Evolutionary conservation across 2,329 filamentous ascomycete species (phyloP), one percentile per base, ranked within the genome.

Genomic region (Fusarium neocosmosporiellum): DNA sequence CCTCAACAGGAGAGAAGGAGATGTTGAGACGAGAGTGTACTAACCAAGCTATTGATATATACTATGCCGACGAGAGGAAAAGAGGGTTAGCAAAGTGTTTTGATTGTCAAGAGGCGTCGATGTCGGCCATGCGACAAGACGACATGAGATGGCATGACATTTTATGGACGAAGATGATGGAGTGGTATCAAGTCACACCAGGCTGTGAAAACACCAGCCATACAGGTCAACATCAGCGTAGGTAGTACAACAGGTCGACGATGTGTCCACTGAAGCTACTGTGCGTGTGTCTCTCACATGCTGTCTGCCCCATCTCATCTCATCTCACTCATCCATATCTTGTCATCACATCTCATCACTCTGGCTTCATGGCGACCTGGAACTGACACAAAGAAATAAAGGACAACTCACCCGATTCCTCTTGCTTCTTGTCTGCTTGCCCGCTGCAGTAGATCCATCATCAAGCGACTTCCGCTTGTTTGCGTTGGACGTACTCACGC

Each of bases 21-120:
- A 54, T 37, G 33, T n/a, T 29, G 18, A 46, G n/a, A 46, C 9
- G 13, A 27, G 24, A n/a, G n/a, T 29, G 18, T 27, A 74, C 87
- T 82, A 81, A 89, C 88, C 88, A 90, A 46, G 88, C 88, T 71
- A 90, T 89, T 14, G 88, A 90, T 66, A 90, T 90, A 73, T 90
- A 90, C 85, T 88, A 66, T 13, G 59, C 33, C 16, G 16, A 39
- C n/a, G 37, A 65, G 36, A 67, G 61, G 62, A 39, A 50, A 39
- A 48, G 31, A 59, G 53, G 50, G 66, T 78, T 69, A 78, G 75
- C 76, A 54, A 54, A 36, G n/a, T 18, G 33, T 43, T 20, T 48
- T 24, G 59, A 20, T 41, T 41, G 27, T 43, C 41, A 10, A 31
- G 53, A 24, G 22, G n/a, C 43, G 7, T 24, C 1, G 24, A 55